Evolutionary conservation across 1,284 basidiomycete species (phyloP), one percentile per base, ranked within the genome.

Genomic region (Sphaerobolus stellatus): DNA sequence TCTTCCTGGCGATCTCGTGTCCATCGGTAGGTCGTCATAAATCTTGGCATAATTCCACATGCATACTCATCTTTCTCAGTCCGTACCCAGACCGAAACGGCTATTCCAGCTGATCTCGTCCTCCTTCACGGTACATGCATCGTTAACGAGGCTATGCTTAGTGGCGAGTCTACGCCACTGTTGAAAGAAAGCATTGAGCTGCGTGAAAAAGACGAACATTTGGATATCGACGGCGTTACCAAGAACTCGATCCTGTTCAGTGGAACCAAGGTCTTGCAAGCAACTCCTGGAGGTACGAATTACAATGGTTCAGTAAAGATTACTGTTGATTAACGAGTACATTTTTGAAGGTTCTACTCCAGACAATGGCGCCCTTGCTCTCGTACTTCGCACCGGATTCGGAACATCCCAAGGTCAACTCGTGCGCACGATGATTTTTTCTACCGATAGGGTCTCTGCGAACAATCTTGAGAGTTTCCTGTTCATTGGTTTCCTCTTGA

Each of bases 81-180:
- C 44, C 88, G 90, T 56, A 84, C 88, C 54, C 86, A 88, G 62
- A 77, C 81, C 6, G 94, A 95, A 68, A 94, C 92, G 0, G 88
- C 86, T 36, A 84, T 96, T 29, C 93, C 94, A 2, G 94, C 92
- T 16, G 95, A 98, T 67, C 82, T 97, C 41, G 80, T 98, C 5
- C 80, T 98, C 14, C 73, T 97, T 14, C 84, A 87, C 51, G 94
- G 95, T 5, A 91, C 92, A 1, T 90, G 87, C 62, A 98, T 98
- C 63, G 94, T 97, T 59, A 98, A 97, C 70, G 94, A 98, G 69
- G 94, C 95, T 16, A 98, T 98, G 95, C 76, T 98, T 5, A 96
- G 93, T 1, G 95, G 95, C 53, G 94, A 98, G 74, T 96, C 93
- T 1, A 98, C 95, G 0, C 94, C 94, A 0, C 77, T 98, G 6